Evolutionary conservation across 768 basidiomycete genomes (phyloP), one percentile per base, ranked within the genome.

Genomic region (Boletus rubroflammeus): DNA sequence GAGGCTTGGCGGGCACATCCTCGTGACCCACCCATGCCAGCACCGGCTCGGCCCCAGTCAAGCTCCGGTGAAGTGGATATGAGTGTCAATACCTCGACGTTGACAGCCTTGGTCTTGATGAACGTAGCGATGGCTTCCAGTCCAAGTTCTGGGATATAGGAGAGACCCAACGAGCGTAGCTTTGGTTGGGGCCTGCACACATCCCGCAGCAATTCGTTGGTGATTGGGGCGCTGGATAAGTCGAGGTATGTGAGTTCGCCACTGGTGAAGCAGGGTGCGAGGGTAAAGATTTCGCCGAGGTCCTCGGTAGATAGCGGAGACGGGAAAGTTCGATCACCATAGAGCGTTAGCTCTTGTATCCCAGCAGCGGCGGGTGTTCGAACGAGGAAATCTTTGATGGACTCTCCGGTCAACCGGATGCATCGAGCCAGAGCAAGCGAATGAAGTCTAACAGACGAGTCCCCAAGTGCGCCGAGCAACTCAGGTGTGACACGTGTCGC

Each of bases 381-480:
- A 40, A 90, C 68, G 47, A 97, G 75, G 72, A 97, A 86, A 25
- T 80, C 70, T 45, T 80, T 81, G 65, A 98, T 83, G 44, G 90
- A 84, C 54, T 84, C 81, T 55, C 92, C 84, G 0, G 90, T 88
- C 32, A 98, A 75, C 58, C 87, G 85, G 51, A 84, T 84, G 75
- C 95, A 98, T 15, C 94, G 82, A 25, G 88, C 90, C 26, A 99
- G 76, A 13, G 90, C 87, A 47, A 99, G 80, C 0, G 91, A 88
- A 54, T 79, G 79, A 38, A 99, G 78, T 26, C 79, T 82, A 56
- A 92, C 72, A 28, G 85, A 85, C 3, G 88, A 88, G 26, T 78
- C 71, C 1, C 83, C 82, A 14, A 98, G 77, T 0, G 79, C 72
- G 28, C 76, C 71, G 9, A 98, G 83, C 9, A 97, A 81, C 31